Evolutionary conservation across 2,329 filamentous ascomycete genomes (phyloP), one percentile per base, ranked within the genome.

Genomic region (Scedosporium dehoogii): DNA sequence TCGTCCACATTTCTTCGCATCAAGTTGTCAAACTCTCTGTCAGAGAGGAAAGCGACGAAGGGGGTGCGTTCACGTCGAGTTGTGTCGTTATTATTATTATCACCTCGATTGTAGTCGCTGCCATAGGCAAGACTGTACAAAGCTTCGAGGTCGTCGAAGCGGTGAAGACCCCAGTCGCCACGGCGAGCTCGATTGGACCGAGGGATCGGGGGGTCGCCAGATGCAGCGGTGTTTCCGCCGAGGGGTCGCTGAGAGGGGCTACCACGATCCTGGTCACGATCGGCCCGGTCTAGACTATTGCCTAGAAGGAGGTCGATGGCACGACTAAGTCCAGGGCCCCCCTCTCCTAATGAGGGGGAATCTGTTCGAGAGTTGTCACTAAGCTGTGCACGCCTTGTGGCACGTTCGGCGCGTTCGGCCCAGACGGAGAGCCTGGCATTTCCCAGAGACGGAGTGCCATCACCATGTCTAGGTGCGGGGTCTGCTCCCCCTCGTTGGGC

Each of bases 71-170:
- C 60, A 65, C 65, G 61, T 64, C 66, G 25, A 21, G 12, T 29
- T 14, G 48, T 46, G 12, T 60, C 44, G 12, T 60, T 27, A 9
- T 46, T 46, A 33, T 61, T 51, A n/a, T 55, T 55, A 23, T 21
- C n/a, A 12, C 44, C 25, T 6, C 33, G 9, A 16, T 57, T 27
- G 4, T 14, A 33, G 10, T 46, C 27, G 58, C 65, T 67, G 41
- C 73, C 70, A 33, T 69, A 67, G 21, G 68, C 68, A 61, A 75
- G 70, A 65, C 73, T 74, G 66, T 79, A 78, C 33, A 79, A 66
- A 27, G 74, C 72, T 64, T 79, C 78, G 5, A 78, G 69, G 59
- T 78, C 76, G 6, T 74, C 70, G 75, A 76, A 79, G 25, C 60
- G 60, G 16, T 53, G 41, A 18, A 55, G 33, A 18, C 53, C 42